These are phyloP conservation scores for Chaetoceros muelleri DNA, from an alignment of 108 stramenopile genomes.

Conservation along the genomic window DNA sequence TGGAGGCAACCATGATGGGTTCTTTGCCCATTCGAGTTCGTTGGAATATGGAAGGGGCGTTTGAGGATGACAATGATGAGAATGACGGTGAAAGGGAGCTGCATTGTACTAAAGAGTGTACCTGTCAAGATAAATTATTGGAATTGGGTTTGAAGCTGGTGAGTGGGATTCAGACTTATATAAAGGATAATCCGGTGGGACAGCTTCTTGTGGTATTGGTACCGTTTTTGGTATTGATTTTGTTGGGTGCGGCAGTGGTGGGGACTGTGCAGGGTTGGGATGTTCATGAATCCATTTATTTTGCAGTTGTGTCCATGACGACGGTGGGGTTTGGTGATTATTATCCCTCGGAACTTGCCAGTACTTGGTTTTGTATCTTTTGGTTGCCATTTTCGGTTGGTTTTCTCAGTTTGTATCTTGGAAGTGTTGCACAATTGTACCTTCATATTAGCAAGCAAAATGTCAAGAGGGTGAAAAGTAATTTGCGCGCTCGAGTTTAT, in stretches of 20 bases:
- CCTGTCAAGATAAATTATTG: constrained; percentile 2
- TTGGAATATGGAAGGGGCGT: constrained; percentile 14
- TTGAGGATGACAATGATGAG: constrained; percentile 6
- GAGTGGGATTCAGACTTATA: constrained; percentile 34
- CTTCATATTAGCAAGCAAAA: constrained; percentile 65
- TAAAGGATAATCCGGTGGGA: constrained; percentile 48
- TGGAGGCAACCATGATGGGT: neutral
- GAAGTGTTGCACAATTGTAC: constrained; percentile 71
- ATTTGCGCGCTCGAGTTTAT: constrained; percentile 42
- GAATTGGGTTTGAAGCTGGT: constrained; percentile 16
- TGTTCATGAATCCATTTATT: constrained; percentile 66
- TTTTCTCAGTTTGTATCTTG: constrained; percentile 68
- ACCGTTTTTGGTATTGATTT: constrained; percentile 67
- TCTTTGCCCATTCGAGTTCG: constrained; percentile 8
- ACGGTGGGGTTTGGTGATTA: constrained; percentile 77
- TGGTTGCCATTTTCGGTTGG: constrained; percentile 74
- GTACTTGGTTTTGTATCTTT: constrained; percentile 69
- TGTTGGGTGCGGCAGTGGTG: constrained; percentile 58
- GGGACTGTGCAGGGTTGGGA: constrained; percentile 77
- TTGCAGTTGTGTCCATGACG: constrained; percentile 69
- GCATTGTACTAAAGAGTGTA: neutral
- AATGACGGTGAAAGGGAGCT: neutral
- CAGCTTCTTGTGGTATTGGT: constrained; percentile 50
- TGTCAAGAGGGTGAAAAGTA: constrained; percentile 52
- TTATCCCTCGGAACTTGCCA: constrained; percentile 41